Base-by-base conservation (phyloP, 306 rosid genomes). In the Glycine soja region DNA sequence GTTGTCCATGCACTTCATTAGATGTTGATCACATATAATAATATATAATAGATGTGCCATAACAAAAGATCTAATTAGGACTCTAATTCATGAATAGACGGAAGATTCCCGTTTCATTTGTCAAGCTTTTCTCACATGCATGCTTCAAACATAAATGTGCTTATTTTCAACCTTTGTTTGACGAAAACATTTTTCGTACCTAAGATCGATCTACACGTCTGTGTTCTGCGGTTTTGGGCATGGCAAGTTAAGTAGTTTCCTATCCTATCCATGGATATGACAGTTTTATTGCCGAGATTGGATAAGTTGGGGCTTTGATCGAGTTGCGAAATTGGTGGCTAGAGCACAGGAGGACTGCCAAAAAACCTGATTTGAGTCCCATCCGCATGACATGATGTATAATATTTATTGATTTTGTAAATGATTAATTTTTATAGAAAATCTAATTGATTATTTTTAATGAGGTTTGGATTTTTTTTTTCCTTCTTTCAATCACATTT, bases 41-140 rank as follows among this genome's bases (percentile, higher is more conserved):
- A 11, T 36, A 72, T 19, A 19, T 24, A 24, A 24, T 34, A 38
- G 18, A 75, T 19, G 5, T 36, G 9, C 10, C 62, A 57, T 59
- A 63, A 56, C 0, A 12, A 19, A 80, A 53, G 13, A 48, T 65
- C 45, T 53, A 47, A 18, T 78, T 68, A 54, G 74, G 77, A 24
- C 51, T 72, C 77, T 58, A 58, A 73, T 77, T 74, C 42, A 16
- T 43, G 81, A 86, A 61, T 10, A 68, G 84, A 82, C 53, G 6
- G 42, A 86, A 74, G 84, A 82, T 86, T 86, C 88, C 65, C 10
- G 11, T 74, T 66, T 47, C 64, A 38, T 18, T 48, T 32, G 38
- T 80, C 47, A 75, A 75, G 34, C 70, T 45, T 67, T 74, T 12
- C 59, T 58, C 63, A 63, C 78, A 75, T 40, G 81, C 78, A 75